Percentiles rank a stretch among this genome's conserved stretches.
These are phyloP conservation scores for Aureobasidium mangrovei DNA, from an alignment of 2,329 filamentous ascomycete genomes.

Conservation along the genomic window DNA sequence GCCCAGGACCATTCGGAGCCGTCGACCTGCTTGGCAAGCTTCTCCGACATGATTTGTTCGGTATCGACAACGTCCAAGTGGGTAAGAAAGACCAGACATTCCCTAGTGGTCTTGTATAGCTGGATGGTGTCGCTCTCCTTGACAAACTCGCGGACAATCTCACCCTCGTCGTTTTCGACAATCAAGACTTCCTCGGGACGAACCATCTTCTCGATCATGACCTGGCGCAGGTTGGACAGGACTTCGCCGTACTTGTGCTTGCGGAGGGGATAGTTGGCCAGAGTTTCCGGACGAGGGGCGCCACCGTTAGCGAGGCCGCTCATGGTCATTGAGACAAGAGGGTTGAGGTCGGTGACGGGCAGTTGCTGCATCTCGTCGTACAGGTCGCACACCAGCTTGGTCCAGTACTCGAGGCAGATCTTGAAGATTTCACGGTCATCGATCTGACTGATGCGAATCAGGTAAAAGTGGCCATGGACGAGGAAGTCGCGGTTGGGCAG, in stretches of 20 bases:
- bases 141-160: slow-evolving; percentile 97
- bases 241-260: slow-evolving; percentile 98
- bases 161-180: slow-evolving; percentile 98
- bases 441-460: slow-evolving; percentile 96
- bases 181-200: slow-evolving; percentile 94
- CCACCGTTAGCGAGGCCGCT: slow-evolving; percentile 66
- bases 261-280: slow-evolving; percentile 83
- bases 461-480: slow-evolving; percentile 92
- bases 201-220: slow-evolving; percentile 99
- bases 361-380: slow-evolving; percentile 99
- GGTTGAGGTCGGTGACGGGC: slow-evolving; percentile 86
- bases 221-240: slow-evolving; percentile 82
- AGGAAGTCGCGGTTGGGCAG: slow-evolving; percentile 92
- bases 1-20: slow-evolving; percentile 97
- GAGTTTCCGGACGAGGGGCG: slow-evolving; percentile 72
- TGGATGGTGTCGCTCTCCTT: slow-evolving; percentile 99
- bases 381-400: slow-evolving; percentile 91
- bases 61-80: slow-evolving; percentile 96
- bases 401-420: slow-evolving; percentile 98
- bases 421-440: slow-evolving; percentile 99
- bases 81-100: slow-evolving; percentile 93
- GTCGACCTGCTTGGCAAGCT: slow-evolving; percentile 89
- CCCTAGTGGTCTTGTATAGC: slow-evolving; percentile 96
- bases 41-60: slow-evolving; percentile 98
- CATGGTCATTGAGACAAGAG: slow-evolving; percentile 70